Evolutionary conservation across 108 stramenopile genomes (phyloP).

Genomic region (Parietichytrium sp.): DNA sequence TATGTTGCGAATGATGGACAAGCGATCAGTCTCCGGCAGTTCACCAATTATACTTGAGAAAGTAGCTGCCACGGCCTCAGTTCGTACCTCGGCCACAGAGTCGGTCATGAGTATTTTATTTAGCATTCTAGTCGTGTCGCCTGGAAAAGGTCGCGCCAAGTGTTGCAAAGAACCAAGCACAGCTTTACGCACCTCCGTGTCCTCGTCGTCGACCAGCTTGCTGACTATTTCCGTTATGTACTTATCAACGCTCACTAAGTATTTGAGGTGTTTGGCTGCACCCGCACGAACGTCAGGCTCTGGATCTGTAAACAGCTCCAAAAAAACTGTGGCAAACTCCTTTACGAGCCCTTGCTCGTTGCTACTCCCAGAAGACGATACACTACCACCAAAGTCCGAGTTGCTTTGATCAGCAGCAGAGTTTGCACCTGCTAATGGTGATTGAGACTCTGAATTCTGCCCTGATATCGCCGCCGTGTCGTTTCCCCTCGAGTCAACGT

Average conservation of each 20-base stretch:
- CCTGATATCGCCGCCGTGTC: no score
- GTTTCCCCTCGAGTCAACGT: no score
- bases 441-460: no score
- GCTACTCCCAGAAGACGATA: background rate
- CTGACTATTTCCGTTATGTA: no score
- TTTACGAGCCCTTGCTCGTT: background rate
- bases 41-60: background rate
- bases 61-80: background rate
- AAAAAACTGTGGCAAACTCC: background rate
- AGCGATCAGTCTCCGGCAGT: background rate
- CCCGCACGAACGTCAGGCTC: conserved; percentile 8
- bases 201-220: background rate
- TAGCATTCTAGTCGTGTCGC: background rate
- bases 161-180: background rate
- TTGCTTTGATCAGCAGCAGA: no score
- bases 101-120: background rate
- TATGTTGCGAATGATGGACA: background rate
- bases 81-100: background rate
- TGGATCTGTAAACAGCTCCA: conserved; percentile 32
- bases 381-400: background rate
- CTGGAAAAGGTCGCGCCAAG: background rate
- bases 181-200: background rate
- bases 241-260: no score
- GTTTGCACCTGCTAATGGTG: no score
- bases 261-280: background rate